A percentile compares a stretch with the other conserved stretches of the same genome.
phyloP scores from a whole-genome alignment of 495 filamentous ascomycete genomes.

The Barbatosphaeria neglecta region DNA sequence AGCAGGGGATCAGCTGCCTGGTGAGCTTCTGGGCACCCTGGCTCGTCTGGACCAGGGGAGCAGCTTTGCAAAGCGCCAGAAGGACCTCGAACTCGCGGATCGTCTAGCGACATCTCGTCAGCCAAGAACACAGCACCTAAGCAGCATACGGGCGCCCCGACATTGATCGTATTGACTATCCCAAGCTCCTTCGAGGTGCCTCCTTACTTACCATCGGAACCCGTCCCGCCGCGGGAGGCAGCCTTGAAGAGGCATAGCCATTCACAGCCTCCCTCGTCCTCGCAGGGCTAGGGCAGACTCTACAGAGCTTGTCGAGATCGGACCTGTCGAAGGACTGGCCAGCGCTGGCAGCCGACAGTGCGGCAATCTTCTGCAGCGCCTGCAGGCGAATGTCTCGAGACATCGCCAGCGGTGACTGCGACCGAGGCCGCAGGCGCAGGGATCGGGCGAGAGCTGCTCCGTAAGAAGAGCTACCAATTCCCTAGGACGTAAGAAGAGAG shows the following conservation, averaged over 20 bases:
- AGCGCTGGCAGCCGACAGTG: slow-evolving; percentile 43
- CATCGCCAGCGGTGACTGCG: no score
- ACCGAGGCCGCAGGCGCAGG: no score
- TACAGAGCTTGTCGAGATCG: slow-evolving; percentile 53
- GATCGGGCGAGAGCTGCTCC: no score
- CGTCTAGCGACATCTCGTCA: slow-evolving; percentile 24
- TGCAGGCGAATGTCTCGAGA: slow-evolving; percentile 44
- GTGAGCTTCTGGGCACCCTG: slow-evolving; percentile 65
- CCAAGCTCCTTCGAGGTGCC: background rate
- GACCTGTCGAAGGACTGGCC: slow-evolving; percentile 41
- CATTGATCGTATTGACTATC: background rate
- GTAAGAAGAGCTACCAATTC: no score
- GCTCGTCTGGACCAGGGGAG: slow-evolving; percentile 51
- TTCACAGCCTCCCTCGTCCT: slow-evolving; percentile 19
- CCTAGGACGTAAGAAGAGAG: no score
- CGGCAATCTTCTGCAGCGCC: slow-evolving; percentile 63
- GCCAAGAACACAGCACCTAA: slow-evolving; percentile 1
- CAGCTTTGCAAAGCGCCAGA: slow-evolving; percentile 78
- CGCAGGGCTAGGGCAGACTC: slow-evolving; percentile 35
- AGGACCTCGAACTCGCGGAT: slow-evolving; percentile 83
- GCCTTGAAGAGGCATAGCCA: slow-evolving; percentile 14
- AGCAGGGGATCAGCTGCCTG: slow-evolving; percentile 64
- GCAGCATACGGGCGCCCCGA: background rate
- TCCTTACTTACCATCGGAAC: slow-evolving; percentile 37
- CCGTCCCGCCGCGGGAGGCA: slow-evolving; percentile 21